These are phyloP conservation scores for Basidiobolus meristosporus DNA, from an alignment of 371 early-diverging fungal species.

Conservation along the genomic window DNA sequence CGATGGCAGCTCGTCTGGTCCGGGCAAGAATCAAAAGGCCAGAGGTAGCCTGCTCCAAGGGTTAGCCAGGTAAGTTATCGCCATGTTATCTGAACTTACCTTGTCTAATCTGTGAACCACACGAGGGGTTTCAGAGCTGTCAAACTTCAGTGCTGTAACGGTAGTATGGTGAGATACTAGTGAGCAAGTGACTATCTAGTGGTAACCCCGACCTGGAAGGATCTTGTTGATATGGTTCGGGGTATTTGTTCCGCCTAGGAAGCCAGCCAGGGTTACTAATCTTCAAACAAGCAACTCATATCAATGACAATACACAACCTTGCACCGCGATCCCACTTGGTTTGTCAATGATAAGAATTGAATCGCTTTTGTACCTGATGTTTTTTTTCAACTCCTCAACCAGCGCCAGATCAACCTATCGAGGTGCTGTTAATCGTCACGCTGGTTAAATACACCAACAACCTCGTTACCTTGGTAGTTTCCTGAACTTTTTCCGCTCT, in stretches of 20 bases:
- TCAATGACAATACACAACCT: background rate
- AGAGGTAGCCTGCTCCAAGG: background rate
- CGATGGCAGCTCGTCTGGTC: background rate
- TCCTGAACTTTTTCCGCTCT: too few species aligned
- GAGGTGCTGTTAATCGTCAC: too few species aligned
- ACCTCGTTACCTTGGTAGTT: too few species aligned
- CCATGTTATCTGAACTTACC: background rate
- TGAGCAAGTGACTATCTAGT: background rate
- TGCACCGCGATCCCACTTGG: slow-evolving; percentile 4
- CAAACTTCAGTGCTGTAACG: background rate
- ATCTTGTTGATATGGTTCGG: background rate
- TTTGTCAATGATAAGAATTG: slow-evolving; percentile 14
- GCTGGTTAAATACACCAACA: too few species aligned
- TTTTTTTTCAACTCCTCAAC: too few species aligned
- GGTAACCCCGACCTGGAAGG: background rate
- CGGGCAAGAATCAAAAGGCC: background rate
- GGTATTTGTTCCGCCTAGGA: background rate
- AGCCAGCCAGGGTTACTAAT: background rate
- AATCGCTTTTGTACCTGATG: slow-evolving; percentile 17
- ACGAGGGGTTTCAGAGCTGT: background rate
- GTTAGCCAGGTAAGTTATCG: background rate
- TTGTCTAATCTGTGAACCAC: background rate
- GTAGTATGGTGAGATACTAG: background rate
- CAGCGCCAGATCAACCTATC: too few species aligned
- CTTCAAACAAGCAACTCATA: background rate